A percentile compares a stretch with the other conserved stretches of the same genome.
Conservation (phyloP, 2,329 filamentous ascomycete genomes). For the Aspergillus niger region DNA sequence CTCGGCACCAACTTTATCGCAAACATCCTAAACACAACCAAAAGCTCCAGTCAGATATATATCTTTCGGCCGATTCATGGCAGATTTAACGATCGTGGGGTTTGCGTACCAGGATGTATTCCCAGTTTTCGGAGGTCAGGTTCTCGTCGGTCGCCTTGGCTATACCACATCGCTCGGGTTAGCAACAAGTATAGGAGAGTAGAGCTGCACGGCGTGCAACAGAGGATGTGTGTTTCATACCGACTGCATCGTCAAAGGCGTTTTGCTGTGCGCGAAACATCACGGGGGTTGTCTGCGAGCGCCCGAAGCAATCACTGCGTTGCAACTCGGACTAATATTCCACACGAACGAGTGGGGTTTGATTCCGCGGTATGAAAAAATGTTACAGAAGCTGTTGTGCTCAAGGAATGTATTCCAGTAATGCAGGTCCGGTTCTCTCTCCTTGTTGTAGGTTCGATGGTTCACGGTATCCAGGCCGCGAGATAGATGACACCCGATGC, state of each 20-base stretch:
- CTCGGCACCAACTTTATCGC: constrained; percentile 58
- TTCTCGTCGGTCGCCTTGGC: constrained; percentile 96
- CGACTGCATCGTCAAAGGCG: constrained; percentile 70
- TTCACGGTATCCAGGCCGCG: constrained; percentile 1
- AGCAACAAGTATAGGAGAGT: background rate
- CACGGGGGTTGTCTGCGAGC: constrained; percentile 18
- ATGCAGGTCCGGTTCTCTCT: background rate
- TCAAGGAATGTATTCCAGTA: background rate
- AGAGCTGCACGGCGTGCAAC: background rate
- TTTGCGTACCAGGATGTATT: constrained; percentile 61
- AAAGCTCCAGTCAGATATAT: constrained; percentile 20
- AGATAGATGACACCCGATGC: constrained; percentile 13
- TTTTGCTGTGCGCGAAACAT: constrained; percentile 68
- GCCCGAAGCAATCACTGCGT: background rate
- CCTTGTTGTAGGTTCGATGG: background rate
- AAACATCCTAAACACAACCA: constrained; percentile 53
- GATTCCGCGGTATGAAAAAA: background rate
- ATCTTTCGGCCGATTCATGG: background rate
- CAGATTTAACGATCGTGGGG: background rate
- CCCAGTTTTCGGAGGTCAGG: constrained; percentile 82
- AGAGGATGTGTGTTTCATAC: constrained; percentile 46
- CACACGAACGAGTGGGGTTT: background rate
- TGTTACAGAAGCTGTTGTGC: background rate
- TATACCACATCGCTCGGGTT: constrained; percentile 33
- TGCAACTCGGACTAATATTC: background rate